These are phyloP conservation scores for Colletotrichum eleusines DNA, from an alignment of 2,329 filamentous ascomycete genomes.

Conservation along the genomic window DNA sequence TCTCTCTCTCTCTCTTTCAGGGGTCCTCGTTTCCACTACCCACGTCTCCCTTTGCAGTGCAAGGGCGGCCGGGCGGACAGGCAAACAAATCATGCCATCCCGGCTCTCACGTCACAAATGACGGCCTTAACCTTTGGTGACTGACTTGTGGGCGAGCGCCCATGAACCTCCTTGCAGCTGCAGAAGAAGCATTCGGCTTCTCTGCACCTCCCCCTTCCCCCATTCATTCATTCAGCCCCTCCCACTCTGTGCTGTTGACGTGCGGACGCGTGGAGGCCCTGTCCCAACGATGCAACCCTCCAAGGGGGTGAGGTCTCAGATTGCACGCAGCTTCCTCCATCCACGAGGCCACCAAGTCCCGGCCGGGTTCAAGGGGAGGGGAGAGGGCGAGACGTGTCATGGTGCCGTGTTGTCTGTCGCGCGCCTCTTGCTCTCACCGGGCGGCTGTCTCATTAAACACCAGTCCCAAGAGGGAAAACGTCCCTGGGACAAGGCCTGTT, in stretches of 20 bases:
- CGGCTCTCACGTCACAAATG: constrained; percentile 27
- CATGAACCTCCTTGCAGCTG: constrained; percentile 31
- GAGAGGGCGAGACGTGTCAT: not conserved
- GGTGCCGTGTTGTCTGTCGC: constrained; percentile 19
- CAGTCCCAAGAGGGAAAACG: constrained; percentile 32
- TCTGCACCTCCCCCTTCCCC: not conserved
- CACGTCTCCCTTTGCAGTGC: constrained; percentile 18
- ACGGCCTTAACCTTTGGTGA: not conserved
- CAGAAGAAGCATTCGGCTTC: constrained; percentile 24
- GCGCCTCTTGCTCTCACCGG: constrained; percentile 25
- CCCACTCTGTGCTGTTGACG: constrained; percentile 26
- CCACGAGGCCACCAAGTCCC: constrained; percentile 7
- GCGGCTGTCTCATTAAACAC: constrained; percentile 40
- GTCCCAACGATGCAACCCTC: constrained; percentile 15
- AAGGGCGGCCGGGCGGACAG: not conserved
- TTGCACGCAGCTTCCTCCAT: constrained; percentile 25
- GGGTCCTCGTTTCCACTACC: constrained; percentile 10
- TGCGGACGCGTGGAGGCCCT: constrained; percentile 38
- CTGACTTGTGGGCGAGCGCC: constrained; percentile 5
- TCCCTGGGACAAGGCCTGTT: constrained; percentile 31
- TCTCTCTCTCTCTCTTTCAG: too few relatives aligned
- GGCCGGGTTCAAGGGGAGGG: not conserved
- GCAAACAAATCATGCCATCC: not conserved
- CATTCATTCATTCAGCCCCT: not conserved
- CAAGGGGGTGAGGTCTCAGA: constrained; percentile 33